Base-by-base conservation (phyloP, 306 rosid genomes). In the Acacia confusa region DNA sequence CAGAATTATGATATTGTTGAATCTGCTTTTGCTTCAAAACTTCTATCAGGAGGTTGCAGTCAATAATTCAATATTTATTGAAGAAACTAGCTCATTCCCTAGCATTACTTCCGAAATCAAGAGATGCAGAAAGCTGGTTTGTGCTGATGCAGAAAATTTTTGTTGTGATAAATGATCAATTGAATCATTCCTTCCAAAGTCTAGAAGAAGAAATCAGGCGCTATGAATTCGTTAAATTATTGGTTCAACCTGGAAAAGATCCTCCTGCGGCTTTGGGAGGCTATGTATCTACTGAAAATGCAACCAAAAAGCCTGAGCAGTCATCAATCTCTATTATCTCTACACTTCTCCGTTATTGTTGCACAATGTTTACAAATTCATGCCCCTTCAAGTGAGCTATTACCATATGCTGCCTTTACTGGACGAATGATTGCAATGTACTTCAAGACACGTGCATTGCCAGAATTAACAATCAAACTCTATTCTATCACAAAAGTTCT, bases 11-110 rank as follows among this genome's bases (percentile, higher is more conserved):
- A 90, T 9, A 81, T 80, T 82, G 99, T 79, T 81, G 99, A 96
- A 91, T 84, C 86, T 83, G 86, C 85, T 75, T 74, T 96, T 88
- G 92, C 90, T 61, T 86, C 88, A 47, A 93, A 85, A 83, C 78
- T 92, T 52, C 77, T 88, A 76, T 87, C 92, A 1, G 92, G 91
- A 60, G 88, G 82, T 55, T 91, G 97, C 87, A 88, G 92, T n/a
- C n/a, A n/a, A n/a, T n/a, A n/a, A n/a, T n/a, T 86, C 86, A 44
- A 66, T 64, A 85, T 79, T 83, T 92, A 90, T 74, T 70, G 64
- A 87, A 96, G 99, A 96, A 92, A 88, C 91, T 93, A 72, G 92
- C 92, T 40, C 76, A 85, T 72, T 90, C 93, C 85, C 89, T 96
- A 41, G 97, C 97, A 60, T 82, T 90, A 71, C 97, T 96, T 79